These are phyloP conservation scores for Pseudogymnoascus sp. DNA, from an alignment of 2,329 filamentous ascomycete species.

Conservation along the genomic window DNA sequence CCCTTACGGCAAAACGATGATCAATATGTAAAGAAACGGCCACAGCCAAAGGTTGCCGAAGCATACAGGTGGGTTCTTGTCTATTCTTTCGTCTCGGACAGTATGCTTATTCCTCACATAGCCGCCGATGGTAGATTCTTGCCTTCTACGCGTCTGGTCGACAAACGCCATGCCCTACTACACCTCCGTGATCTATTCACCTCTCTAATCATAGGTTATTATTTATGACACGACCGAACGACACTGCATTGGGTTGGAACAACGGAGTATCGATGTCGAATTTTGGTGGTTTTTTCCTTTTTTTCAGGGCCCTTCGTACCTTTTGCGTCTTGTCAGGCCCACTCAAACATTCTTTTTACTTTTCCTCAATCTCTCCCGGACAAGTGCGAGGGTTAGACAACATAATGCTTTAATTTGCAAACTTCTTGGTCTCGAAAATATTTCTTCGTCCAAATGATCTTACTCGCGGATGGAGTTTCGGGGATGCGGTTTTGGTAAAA, in stretches of 20 bases:
- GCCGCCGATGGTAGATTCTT: conserved; percentile 32
- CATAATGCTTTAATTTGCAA: background rate
- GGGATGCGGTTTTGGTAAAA: background rate
- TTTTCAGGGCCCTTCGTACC: background rate
- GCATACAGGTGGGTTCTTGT: conserved; percentile 34
- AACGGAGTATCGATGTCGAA: background rate
- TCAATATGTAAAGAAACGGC: conserved; percentile 24
- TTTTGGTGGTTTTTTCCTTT: conserved; percentile 3
- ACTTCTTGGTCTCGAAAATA: background rate
- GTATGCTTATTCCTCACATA: conserved; percentile 11
- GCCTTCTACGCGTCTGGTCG: background rate
- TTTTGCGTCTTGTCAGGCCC: background rate
- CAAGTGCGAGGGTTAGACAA: conserved; percentile 5
- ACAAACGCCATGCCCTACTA: background rate
- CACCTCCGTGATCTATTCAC: background rate
- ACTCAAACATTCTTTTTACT: background rate
- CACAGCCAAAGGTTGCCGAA: conserved; percentile 31
- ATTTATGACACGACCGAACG: background rate
- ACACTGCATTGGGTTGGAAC: background rate
- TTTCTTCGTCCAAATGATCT: background rate
- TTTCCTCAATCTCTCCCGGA: background rate
- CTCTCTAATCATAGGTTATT: background rate
- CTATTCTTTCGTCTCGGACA: background rate
- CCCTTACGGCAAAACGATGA: conserved; percentile 28
- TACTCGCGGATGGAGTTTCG: background rate